A percentile compares a stretch with the other conserved stretches of the same genome.
phyloP scores from a whole-genome alignment of 2,329 filamentous ascomycete genomes.

The Sporothrix variecibatus region DNA sequence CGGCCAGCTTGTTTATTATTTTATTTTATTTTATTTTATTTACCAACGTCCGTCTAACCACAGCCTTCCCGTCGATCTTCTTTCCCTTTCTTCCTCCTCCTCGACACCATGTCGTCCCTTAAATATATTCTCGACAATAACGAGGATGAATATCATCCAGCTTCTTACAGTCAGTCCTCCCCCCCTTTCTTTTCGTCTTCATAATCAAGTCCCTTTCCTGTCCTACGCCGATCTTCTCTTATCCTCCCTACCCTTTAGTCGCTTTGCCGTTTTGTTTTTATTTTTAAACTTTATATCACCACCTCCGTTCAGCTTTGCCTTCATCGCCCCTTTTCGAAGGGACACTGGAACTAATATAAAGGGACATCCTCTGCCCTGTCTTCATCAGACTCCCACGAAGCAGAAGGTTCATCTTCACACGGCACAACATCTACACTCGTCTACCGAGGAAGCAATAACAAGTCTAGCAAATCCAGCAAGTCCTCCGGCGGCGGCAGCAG shows the following conservation, averaged over 20 bases:
- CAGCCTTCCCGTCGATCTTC: not conserved
- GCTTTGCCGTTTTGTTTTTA: not conserved
- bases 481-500: not conserved
- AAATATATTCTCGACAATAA: slow-evolving; percentile 24
- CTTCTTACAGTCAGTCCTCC: not conserved
- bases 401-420: slow-evolving; percentile 1
- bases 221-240: not conserved
- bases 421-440: not conserved
- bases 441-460: slow-evolving; percentile 10
- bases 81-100: not conserved
- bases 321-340: not conserved
- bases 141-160: slow-evolving; percentile 9
- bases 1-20: not conserved
- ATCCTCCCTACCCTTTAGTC: not conserved
- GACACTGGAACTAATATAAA: slow-evolving; percentile 21
- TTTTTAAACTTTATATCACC: not conserved
- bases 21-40: not conserved
- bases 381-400: slow-evolving; percentile 7
- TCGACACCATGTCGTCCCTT: slow-evolving; percentile 25
- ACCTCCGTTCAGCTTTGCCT: not conserved
- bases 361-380: not conserved
- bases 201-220: not conserved
- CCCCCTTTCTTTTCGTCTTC: not conserved
- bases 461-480: not conserved
- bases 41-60: not conserved